A percentile compares a stretch with the other conserved stretches of the same genome.
phyloP scores from a whole-genome alignment of 345 rosid species.

The Cardiospermum halicacabum region DNA sequence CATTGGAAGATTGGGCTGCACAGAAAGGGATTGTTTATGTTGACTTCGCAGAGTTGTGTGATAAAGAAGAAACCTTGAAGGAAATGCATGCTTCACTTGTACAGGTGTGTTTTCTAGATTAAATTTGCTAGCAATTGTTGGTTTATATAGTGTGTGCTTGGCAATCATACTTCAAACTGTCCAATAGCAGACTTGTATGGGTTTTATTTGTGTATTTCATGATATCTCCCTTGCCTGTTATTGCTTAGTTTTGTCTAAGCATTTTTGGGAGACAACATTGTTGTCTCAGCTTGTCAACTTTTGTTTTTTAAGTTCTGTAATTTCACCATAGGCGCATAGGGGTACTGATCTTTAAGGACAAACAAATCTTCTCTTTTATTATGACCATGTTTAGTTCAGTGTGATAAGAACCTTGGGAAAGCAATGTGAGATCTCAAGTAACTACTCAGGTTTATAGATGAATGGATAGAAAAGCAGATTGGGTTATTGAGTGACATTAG shows the following conservation, averaged over 20 bases:
- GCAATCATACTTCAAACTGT: not conserved
- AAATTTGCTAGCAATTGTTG: not conserved
- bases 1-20: conserved; percentile 78
- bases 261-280: not conserved
- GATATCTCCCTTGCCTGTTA: not conserved
- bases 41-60: conserved; percentile 57
- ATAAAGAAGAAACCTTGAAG: conserved; percentile 50
- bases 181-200: not conserved
- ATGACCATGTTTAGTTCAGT: not conserved
- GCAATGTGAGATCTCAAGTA: too few species aligned
- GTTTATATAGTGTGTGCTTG: conserved; percentile 1
- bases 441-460: too few species aligned
- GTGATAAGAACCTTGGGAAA: not conserved
- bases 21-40: conserved; percentile 48
- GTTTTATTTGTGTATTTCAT: not conserved
- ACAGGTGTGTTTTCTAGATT: conserved; percentile 42
- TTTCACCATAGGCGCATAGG: not conserved
- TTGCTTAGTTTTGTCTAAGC: not conserved
- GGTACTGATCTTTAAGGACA: not conserved
- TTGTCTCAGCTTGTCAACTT: not conserved
- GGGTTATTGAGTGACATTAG: too few species aligned
- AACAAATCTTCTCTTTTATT: not conserved
- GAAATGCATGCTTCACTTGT: conserved; percentile 79
- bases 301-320: not conserved
- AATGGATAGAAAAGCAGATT: too few species aligned